Evolutionary conservation across 768 basidiomycete species (phyloP).

Genomic region (Pleurotus eryngii): DNA sequence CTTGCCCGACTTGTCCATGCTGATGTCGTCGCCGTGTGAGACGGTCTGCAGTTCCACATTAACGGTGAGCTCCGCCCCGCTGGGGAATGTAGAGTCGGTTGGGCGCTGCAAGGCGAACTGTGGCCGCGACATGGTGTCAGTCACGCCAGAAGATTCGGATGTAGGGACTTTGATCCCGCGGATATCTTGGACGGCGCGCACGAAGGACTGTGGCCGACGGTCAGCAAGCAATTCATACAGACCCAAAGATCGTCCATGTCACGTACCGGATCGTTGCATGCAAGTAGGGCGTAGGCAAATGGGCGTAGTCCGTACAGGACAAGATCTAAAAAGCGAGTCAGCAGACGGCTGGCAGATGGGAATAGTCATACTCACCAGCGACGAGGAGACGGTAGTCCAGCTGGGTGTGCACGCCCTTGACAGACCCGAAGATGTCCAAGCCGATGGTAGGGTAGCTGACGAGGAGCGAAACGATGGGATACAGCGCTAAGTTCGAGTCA

Average conservation of each 20-base stretch:
- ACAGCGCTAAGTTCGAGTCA: no score
- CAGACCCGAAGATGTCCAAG: constrained; percentile 17
- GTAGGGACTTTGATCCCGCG: neutral
- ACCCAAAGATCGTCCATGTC: no score
- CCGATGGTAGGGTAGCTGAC: constrained; percentile 17
- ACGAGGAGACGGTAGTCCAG: constrained; percentile 16
- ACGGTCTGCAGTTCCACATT: constrained; percentile 2
- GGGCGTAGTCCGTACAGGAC: constrained; percentile 16
- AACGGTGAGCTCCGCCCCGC: neutral
- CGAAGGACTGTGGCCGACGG: neutral
- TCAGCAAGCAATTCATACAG: neutral
- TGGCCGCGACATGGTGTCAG: neutral
- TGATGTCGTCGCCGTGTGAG: neutral
- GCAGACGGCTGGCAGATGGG: no score
- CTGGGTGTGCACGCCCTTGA: constrained; percentile 12
- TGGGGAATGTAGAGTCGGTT: neutral
- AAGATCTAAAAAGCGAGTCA: constrained; percentile 12
- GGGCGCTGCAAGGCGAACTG: neutral
- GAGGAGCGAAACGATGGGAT: constrained; percentile 19
- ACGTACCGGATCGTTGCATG: constrained; percentile 15
- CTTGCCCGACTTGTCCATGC: neutral
- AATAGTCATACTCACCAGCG: constrained; percentile 5
- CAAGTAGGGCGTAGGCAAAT: constrained; percentile 14
- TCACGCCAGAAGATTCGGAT: neutral
- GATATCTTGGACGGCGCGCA: constrained; percentile 8